These are phyloP conservation scores for Curvularia verruculosa DNA, from an alignment of 2,329 filamentous ascomycete genomes.

Conservation along the genomic window DNA sequence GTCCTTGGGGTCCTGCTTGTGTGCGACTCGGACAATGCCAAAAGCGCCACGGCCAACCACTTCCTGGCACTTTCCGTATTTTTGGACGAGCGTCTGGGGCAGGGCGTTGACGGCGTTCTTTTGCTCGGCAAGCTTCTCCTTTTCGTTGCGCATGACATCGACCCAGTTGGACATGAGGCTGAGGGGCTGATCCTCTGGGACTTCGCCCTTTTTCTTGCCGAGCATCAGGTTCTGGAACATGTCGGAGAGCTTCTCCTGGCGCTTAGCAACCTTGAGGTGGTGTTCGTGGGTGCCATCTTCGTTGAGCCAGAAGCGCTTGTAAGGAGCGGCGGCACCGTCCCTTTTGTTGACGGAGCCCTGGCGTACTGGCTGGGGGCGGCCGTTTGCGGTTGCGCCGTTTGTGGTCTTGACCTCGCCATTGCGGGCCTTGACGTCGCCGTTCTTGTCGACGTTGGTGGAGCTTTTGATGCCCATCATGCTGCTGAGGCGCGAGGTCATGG, in stretches of 20 bases:
- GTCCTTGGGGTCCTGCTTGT: constrained; percentile 87
- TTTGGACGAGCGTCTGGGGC: constrained; percentile 83
- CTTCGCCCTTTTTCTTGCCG: constrained; percentile 78
- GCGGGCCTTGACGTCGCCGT: constrained; percentile 35
- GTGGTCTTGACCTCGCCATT: constrained; percentile 38
- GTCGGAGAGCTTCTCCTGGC: constrained; percentile 93
- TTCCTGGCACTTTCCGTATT: constrained; percentile 98
- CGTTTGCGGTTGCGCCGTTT: constrained; percentile 35
- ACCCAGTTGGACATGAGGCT: constrained; percentile 97
- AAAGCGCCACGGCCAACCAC: constrained; percentile 95
- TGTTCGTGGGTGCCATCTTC: constrained; percentile 81
- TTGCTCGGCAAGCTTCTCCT: constrained; percentile 74
- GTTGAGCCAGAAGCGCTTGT: constrained; percentile 62
- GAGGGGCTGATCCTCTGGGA: constrained; percentile 75
- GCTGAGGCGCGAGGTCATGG: constrained; percentile 52
- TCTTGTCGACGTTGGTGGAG: constrained; percentile 33
- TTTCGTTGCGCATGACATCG: constrained; percentile 87
- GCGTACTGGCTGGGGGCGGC: constrained; percentile 39
- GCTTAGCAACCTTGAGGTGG: constrained; percentile 83
- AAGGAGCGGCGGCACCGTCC: constrained; percentile 32
- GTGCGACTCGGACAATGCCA: constrained; percentile 94
- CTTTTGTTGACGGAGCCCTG: constrained; percentile 43
- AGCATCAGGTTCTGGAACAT: constrained; percentile 84
- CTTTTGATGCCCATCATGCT: constrained; percentile 49
- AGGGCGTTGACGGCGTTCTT: constrained; percentile 78